phyloP scores from a whole-genome alignment of 176 grass and related monocot species.

The Luzula sylvatica region DNA sequence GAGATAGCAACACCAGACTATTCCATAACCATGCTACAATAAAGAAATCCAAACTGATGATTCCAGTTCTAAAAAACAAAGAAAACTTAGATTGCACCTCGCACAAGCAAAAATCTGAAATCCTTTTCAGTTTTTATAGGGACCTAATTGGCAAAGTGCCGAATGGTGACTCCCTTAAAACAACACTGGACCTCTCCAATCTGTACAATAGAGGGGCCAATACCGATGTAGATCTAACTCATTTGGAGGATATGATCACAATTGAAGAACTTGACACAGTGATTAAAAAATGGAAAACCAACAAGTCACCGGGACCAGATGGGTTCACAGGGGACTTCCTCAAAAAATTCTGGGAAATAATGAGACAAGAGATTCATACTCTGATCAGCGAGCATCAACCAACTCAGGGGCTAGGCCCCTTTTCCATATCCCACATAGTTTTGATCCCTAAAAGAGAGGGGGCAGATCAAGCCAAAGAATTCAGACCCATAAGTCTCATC shows the following conservation, averaged over 20 bases:
- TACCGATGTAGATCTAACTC: background rate
- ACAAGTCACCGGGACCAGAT: too few relatives aligned
- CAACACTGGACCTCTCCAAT: too few relatives aligned
- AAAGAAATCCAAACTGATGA: background rate
- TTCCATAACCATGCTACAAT: background rate
- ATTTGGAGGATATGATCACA: background rate
- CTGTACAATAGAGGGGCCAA: too few relatives aligned
- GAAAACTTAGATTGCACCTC: background rate
- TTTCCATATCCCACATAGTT: background rate
- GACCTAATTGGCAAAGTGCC: too few relatives aligned
- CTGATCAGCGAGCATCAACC: too few relatives aligned
- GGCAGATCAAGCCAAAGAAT: background rate
- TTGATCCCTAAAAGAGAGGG: background rate
- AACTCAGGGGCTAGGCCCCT: background rate
- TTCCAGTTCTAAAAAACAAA: background rate
- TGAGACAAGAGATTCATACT: background rate
- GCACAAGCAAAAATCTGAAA: too few relatives aligned
- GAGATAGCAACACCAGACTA: background rate
- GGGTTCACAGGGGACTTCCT: background rate
- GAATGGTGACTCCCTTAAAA: too few relatives aligned
- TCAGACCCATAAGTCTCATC: background rate
- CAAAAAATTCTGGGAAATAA: background rate
- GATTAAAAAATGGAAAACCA: background rate
- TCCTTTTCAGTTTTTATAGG: too few relatives aligned
- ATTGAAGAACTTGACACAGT: background rate